Conservation (phyloP, 2,329 filamentous ascomycete genomes). For the Pestalotiopsis sp. region DNA sequence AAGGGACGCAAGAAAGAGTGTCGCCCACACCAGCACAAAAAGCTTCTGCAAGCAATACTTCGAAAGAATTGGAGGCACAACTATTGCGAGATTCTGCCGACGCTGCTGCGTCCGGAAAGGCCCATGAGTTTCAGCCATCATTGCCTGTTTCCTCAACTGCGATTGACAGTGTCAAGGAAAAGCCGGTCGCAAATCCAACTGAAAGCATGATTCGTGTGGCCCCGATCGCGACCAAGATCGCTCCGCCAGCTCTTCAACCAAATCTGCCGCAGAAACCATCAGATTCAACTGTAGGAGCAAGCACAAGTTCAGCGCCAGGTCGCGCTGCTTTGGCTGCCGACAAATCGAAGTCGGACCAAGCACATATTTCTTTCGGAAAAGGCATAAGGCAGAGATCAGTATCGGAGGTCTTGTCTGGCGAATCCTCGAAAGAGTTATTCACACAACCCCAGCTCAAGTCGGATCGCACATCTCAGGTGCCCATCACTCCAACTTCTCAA, state of each 20-base stretch:
- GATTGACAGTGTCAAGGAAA: background rate
- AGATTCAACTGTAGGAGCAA: background rate
- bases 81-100: slow-evolving; percentile 15
- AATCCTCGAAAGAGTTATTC: slow-evolving; percentile 2
- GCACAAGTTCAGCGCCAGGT: background rate
- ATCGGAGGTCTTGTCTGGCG: slow-evolving; percentile 31
- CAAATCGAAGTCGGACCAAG: background rate
- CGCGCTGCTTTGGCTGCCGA: background rate
- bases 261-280: background rate
- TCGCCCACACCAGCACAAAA: slow-evolving; percentile 15
- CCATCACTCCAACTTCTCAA: slow-evolving; percentile 33
- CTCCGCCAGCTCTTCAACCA: background rate
- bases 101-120: slow-evolving; percentile 6
- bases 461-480: slow-evolving; percentile 23
- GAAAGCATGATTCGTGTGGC: background rate
- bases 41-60: slow-evolving; percentile 11
- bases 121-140: background rate
- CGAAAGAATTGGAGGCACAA: slow-evolving; percentile 17
- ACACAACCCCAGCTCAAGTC: slow-evolving; percentile 8
- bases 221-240: background rate
- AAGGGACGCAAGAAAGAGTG: slow-evolving; percentile 24
- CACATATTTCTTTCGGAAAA: slow-evolving; percentile 19
- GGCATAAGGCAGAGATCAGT: slow-evolving; percentile 35
- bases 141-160: background rate
- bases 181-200: background rate